These are phyloP conservation scores for Eucalyptus camaldulensis DNA, from an alignment of 345 rosid species.

Conservation along the genomic window DNA sequence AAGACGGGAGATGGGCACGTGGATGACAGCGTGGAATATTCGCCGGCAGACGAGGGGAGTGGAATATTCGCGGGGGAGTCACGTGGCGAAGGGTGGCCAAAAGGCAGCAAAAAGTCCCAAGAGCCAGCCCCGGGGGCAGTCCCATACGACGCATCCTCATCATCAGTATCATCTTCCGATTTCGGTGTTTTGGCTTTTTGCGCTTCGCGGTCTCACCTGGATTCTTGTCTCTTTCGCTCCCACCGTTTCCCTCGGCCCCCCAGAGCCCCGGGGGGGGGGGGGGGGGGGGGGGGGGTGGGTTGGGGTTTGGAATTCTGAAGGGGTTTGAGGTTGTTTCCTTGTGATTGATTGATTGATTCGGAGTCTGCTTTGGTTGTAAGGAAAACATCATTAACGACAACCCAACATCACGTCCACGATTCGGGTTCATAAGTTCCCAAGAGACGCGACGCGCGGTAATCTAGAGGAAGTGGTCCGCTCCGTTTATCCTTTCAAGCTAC, in stretches of 20 bases:
- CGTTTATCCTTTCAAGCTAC: not conserved
- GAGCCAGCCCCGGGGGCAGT: too few relatives aligned
- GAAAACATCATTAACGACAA: not conserved
- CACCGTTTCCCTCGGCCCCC: not conserved
- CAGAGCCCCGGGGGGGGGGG: too few relatives aligned
- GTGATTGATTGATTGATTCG: not conserved
- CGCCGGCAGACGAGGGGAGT: not conserved
- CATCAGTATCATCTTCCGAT: not conserved
- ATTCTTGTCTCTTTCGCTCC: not conserved
- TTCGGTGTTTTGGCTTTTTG: not conserved
- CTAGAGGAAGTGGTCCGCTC: not conserved
- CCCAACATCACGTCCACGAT: not conserved
- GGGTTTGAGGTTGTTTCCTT: not conserved
- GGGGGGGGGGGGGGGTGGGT: too few relatives aligned
- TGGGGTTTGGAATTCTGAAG: too few relatives aligned
- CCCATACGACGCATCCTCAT: not conserved
- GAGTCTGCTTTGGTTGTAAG: not conserved
- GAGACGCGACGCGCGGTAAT: not conserved
- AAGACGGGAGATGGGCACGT: not conserved
- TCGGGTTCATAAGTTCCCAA: not conserved
- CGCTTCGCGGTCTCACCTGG: not conserved
- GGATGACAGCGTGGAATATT: conserved; percentile 29
- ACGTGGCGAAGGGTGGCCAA: conserved; percentile 8
- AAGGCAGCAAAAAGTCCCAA: not conserved
- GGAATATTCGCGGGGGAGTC: conserved; percentile 6